Conservation (phyloP, 2,329 filamentous ascomycete genomes). For the Pseudogymnoascus sp. region DNA sequence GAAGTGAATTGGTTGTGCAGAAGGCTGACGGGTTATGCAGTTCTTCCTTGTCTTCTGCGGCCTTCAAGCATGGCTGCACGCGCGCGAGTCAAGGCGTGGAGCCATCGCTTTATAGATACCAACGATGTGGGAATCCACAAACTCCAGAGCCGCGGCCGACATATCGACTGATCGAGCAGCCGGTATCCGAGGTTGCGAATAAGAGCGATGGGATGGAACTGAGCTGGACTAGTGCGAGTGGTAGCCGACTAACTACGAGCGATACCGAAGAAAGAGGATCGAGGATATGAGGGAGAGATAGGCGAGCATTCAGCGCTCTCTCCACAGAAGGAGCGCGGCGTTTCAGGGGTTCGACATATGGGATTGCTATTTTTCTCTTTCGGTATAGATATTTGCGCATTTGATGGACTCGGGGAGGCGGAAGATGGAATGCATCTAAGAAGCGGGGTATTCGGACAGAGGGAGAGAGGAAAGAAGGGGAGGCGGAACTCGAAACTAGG, state of each 20-base stretch:
- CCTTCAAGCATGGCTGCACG: conserved; percentile 77
- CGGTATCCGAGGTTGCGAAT: background rate
- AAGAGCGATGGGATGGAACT: background rate
- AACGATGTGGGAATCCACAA: background rate
- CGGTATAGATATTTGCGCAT: conserved; percentile 3
- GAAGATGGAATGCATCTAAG: background rate
- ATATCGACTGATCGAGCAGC: background rate
- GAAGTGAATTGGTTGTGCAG: background rate
- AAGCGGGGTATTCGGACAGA: background rate
- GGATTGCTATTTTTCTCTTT: background rate
- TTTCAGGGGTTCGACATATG: conserved; percentile 4
- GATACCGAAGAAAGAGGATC: conserved; percentile 2
- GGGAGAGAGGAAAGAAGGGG: background rate
- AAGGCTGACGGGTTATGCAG: conserved; percentile 35
- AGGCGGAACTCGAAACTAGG: background rate
- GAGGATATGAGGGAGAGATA: background rate
- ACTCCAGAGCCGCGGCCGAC: background rate
- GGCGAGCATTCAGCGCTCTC: background rate
- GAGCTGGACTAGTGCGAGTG: background rate
- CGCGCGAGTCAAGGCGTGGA: conserved; percentile 73
- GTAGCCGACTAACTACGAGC: background rate
- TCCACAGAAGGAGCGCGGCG: background rate
- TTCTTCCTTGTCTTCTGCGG: conserved; percentile 87
- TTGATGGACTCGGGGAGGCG: background rate
- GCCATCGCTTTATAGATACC: conserved; percentile 62